These are phyloP conservation scores for Tetradesmus obliquus DNA, from an alignment of 139 green algal species.

Conservation along the genomic window DNA sequence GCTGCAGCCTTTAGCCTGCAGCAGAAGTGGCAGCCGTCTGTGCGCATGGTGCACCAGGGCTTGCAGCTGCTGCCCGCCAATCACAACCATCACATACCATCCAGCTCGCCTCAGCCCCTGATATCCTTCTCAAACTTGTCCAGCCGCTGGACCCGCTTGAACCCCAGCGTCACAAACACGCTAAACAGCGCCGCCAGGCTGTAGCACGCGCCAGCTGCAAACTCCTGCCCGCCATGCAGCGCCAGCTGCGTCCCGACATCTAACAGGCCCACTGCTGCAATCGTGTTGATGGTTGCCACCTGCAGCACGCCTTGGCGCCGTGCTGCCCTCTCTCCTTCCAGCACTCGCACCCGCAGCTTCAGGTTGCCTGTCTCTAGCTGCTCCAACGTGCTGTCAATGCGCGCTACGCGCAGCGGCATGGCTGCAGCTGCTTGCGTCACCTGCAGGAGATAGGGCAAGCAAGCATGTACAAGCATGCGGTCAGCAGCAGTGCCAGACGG, in stretches of 20 bases:
- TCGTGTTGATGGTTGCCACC: constrained; percentile 71
- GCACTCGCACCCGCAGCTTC: constrained; percentile 79
- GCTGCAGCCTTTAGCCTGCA: no score
- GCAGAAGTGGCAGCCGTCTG: no score
- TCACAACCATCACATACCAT: no score
- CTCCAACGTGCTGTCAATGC: constrained; percentile 70
- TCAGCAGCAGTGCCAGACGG: background rate
- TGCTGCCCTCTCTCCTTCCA: constrained; percentile 82
- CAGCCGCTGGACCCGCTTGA: constrained; percentile 77
- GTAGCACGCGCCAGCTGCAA: constrained; percentile 52
- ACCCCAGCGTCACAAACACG: constrained; percentile 56
- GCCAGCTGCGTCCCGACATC: constrained; percentile 78
- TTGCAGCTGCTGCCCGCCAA: no score
- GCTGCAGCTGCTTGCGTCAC: constrained; percentile 64
- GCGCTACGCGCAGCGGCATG: constrained; percentile 75
- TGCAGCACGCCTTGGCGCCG: constrained; percentile 69
- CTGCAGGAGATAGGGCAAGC: background rate
- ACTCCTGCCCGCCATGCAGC: constrained; percentile 49
- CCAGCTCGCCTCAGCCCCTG: constrained; percentile 1
- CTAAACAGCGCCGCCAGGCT: constrained; percentile 62
- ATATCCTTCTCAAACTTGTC: constrained; percentile 89
- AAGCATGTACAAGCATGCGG: background rate
- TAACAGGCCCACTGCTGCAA: constrained; percentile 72
- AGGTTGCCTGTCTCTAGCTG: constrained; percentile 77
- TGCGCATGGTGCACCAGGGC: no score